Base-by-base conservation (phyloP, 2,329 filamentous ascomycete species). In the Penicillium nordicum region DNA sequence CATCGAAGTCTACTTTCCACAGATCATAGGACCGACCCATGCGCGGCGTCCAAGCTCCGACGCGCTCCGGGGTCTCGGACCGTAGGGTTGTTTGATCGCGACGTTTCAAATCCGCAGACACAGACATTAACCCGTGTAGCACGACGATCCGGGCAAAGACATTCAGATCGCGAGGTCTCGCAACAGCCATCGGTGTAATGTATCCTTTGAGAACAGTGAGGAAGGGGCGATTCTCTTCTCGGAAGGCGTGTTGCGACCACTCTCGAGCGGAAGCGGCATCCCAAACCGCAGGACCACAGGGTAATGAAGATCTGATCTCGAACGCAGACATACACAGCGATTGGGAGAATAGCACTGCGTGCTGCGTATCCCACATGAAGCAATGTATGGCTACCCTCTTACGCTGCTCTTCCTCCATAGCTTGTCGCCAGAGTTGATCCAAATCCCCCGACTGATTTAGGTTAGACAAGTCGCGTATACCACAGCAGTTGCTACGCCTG, bases 301-400 rank as follows among this genome's bases (percentile, higher is more conserved):
- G 84, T 2, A 87, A 67, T 2, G 78, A 76, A 0, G 83, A 78
- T 0, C 82, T 78, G 1, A 88, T 76, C 62, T 87, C 84, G 48
- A 86, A 86, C 0, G 84, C 82, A 1, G 83, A 86, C 84, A 87
- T 87, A 69, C 84, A 87, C 0, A 87, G 76, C 5, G 82, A 85
- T 64, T 87, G 84, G n/a, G 82, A 86, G 67, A 87, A 87, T 0
- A 87, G 74, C 0, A 86, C 82, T 0, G 84, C 84, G 57, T 87
- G 84, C 53, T 87, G 84, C 0, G 83, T 85, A 61, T 87, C 84
- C 84, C 84, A 87, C 75, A 87, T 82, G 66, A 87, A 88, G 64
- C 83, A 87, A 5, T 85, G 73, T 38, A 86, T 77, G 0, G 83
- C 82, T 0, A 84, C 70, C 72, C 84, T 78, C 68, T 85, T 85